These are phyloP conservation scores for Cordyceps tenuipes DNA, from an alignment of 2,329 filamentous ascomycete genomes.

Conservation along the genomic window DNA sequence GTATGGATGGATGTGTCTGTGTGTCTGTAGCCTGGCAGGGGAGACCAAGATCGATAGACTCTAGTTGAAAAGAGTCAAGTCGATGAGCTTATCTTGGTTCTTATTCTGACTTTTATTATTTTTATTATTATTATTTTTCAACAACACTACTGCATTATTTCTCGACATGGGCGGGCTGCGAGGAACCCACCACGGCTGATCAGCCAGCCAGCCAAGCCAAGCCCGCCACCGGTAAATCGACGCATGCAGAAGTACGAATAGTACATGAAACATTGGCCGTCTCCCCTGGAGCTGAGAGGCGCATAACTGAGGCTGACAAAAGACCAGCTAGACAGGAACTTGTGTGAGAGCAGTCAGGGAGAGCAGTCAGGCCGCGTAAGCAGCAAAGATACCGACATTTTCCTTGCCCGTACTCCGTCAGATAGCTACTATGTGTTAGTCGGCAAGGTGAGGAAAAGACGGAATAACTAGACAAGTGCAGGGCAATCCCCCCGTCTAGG, in stretches of 20 bases:
- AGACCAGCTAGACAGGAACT: background rate
- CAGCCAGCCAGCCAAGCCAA: too few species aligned
- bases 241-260: background rate
- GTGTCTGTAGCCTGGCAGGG: too few species aligned
- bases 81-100: background rate
- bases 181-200: too few species aligned
- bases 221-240: background rate
- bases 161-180: background rate
- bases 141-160: too few species aligned
- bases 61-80: slow-evolving; percentile 6
- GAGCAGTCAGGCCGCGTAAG: too few species aligned
- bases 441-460: background rate
- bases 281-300: background rate
- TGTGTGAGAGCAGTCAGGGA: background rate
- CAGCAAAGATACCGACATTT: too few species aligned
- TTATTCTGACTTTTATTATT: background rate
- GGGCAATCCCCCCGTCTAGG: background rate
- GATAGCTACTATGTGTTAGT: too few species aligned
- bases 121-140: too few species aligned
- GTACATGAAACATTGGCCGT: background rate
- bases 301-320: background rate
- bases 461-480: too few species aligned
- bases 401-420: too few species aligned
- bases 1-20: too few species aligned
- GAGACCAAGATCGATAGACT: background rate